Evolutionary conservation across 2,329 filamentous ascomycete genomes (phyloP).

Genomic region (Sordariomycetes sp.): DNA sequence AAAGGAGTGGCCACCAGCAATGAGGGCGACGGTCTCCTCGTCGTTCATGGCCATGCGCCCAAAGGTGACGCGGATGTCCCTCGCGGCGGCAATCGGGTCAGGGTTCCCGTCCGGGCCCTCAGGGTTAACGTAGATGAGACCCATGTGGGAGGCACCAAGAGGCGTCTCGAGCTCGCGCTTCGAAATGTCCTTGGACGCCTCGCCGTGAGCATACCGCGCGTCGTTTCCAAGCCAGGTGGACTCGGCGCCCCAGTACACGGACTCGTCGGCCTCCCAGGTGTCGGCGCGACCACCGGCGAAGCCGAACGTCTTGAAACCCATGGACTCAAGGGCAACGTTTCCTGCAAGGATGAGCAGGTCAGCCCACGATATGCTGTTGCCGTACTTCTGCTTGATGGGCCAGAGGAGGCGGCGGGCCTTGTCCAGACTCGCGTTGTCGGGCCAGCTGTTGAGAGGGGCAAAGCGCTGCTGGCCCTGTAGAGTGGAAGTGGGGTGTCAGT

Average conservation of each 20-base stretch:
- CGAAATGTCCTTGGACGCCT: conserved; percentile 31
- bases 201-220: conserved; percentile 46
- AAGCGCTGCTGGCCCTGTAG: conserved; percentile 58
- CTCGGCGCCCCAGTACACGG: conserved; percentile 67
- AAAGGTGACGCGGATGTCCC: conserved; percentile 64
- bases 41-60: conserved; percentile 74
- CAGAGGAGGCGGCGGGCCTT: conserved; percentile 69
- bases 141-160: conserved; percentile 53
- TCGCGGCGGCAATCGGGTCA: conserved; percentile 54
- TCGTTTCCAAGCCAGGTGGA: conserved; percentile 64
- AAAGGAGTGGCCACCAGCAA: conserved; percentile 66
- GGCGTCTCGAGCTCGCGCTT: conserved; percentile 54
- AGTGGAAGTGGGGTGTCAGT: too few species aligned
- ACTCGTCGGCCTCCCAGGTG: conserved; percentile 64
- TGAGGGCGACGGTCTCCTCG: conserved; percentile 68
- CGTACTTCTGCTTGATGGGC: conserved; percentile 78
- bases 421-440: conserved; percentile 66
- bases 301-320: conserved; percentile 62
- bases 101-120: conserved; percentile 63
- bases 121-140: conserved; percentile 72
- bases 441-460: conserved; percentile 69
- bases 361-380: conserved; percentile 71
- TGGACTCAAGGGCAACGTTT: conserved; percentile 65
- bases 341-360: conserved; percentile 59
- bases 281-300: conserved; percentile 62